Evolutionary conservation across 2,329 filamentous ascomycete species (phyloP).

Genomic region (Sarocladiaceae sp.): DNA sequence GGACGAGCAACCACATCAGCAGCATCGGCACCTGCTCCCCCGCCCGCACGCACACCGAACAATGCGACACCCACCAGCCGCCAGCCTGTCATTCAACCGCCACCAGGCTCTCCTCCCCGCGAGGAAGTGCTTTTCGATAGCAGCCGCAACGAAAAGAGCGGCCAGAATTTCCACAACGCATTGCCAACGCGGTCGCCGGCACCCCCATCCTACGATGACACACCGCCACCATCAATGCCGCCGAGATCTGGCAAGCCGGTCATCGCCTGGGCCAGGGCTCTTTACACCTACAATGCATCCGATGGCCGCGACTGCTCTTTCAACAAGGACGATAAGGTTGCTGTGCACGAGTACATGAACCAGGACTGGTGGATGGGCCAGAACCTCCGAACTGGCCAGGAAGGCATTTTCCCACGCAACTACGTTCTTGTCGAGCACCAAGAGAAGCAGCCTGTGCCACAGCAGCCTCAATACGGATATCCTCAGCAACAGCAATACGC

Average conservation of each 20-base stretch:
- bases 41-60: no score
- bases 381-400: constrained; percentile 75
- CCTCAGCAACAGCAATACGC: constrained; percentile 29
- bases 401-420: constrained; percentile 92
- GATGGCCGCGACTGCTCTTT: constrained; percentile 81
- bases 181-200: constrained; percentile 26
- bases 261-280: constrained; percentile 70
- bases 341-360: constrained; percentile 90
- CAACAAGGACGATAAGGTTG: constrained; percentile 73
- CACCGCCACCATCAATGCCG: constrained; percentile 37
- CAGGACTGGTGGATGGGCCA: constrained; percentile 94
- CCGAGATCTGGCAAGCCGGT: constrained; percentile 43
- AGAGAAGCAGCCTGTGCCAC: constrained; percentile 32
- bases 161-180: background rate
- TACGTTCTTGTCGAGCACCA: constrained; percentile 77
- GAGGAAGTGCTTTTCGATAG: constrained; percentile 20
- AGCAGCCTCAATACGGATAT: constrained; percentile 35
- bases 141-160: constrained; percentile 18
- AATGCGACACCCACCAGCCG: constrained; percentile 24
- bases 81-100: constrained; percentile 15
- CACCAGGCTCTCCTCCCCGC: constrained; percentile 12
- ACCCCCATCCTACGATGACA: constrained; percentile 50
- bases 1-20: constrained; percentile 20
- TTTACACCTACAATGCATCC: constrained; percentile 77
- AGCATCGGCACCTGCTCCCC: constrained; percentile 19